These are phyloP conservation scores for Macroventuria anomochaeta DNA, from an alignment of 2,329 filamentous ascomycete genomes.

Conservation along the genomic window DNA sequence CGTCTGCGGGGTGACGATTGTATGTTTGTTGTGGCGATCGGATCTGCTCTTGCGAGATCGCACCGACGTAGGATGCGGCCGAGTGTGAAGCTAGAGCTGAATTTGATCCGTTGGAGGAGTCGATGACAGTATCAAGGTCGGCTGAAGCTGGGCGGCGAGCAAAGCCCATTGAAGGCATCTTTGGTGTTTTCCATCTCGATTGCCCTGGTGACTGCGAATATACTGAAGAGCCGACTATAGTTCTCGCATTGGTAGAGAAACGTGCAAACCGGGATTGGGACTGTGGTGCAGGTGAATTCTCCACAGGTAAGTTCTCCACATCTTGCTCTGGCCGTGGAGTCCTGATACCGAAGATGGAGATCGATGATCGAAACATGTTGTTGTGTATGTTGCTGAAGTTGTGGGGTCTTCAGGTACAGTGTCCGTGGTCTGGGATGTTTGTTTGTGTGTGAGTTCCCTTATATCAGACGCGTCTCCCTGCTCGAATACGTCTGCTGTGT, in stretches of 20 bases:
- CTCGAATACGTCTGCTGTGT: constrained; percentile 10
- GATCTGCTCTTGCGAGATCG: constrained; percentile 36
- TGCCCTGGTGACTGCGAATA: constrained; percentile 45
- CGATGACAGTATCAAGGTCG: constrained; percentile 30
- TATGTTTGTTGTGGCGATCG: constrained; percentile 32
- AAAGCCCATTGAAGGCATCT: constrained; percentile 43
- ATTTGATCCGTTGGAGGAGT: constrained; percentile 36
- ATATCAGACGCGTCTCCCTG: constrained; percentile 34
- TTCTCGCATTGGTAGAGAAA: constrained; percentile 25
- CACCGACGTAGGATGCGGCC: constrained; percentile 44
- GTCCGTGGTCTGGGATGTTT: constrained; percentile 18
- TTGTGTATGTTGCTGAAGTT: constrained; percentile 14
- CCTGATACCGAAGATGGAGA: constrained; percentile 32
- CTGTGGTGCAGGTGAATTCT: constrained; percentile 30
- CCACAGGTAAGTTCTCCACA: constrained; percentile 25
- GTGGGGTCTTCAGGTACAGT: constrained; percentile 20
- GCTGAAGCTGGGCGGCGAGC: constrained; percentile 38
- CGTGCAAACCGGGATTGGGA: constrained; percentile 29
- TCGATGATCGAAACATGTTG: constrained; percentile 44
- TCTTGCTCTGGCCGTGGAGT: constrained; percentile 43
- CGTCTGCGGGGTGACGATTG: constrained; percentile 43
- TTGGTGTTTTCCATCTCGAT: constrained; percentile 40
- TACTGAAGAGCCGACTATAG: constrained; percentile 40
- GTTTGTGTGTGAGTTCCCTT: constrained; percentile 33
- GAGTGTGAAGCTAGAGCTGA: constrained; percentile 46